These are phyloP conservation scores for Trichoderma koningiopsis DNA, from an alignment of 2,329 filamentous ascomycete genomes.

Conservation along the genomic window DNA sequence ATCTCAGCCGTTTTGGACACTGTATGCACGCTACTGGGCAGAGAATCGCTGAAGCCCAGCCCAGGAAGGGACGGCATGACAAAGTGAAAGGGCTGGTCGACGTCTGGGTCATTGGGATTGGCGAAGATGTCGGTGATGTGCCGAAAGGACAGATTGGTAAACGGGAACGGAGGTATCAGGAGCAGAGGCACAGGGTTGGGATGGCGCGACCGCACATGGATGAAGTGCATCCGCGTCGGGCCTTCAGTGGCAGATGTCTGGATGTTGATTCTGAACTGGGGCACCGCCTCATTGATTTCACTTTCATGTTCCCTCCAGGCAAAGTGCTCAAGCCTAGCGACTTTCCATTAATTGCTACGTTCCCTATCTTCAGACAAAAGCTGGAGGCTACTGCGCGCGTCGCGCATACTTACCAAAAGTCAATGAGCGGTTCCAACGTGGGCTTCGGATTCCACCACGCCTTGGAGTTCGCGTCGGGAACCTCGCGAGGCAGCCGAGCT, in stretches of 20 bases:
- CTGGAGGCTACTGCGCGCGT: not conserved
- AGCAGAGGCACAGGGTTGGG: slow-evolving; percentile 62
- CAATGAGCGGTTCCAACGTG: slow-evolving; percentile 64
- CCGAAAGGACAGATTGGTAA: slow-evolving; percentile 62
- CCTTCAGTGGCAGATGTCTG: slow-evolving; percentile 43
- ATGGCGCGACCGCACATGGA: slow-evolving; percentile 59
- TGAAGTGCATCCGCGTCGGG: slow-evolving; percentile 62
- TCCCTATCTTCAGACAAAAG: no score
- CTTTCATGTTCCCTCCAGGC: slow-evolving; percentile 64
- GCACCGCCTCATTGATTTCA: slow-evolving; percentile 58
- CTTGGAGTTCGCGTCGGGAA: slow-evolving; percentile 48
- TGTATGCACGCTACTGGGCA: slow-evolving; percentile 52
- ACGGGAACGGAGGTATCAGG: slow-evolving; percentile 66
- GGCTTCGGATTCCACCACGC: slow-evolving; percentile 63
- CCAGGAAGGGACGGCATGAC: slow-evolving; percentile 67
- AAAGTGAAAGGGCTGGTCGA: slow-evolving; percentile 62
- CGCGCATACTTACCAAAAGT: slow-evolving; percentile 58
- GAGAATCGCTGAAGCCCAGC: slow-evolving; percentile 66
- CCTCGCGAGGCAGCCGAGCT: slow-evolving; percentile 64
- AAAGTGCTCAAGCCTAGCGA: slow-evolving; percentile 64
- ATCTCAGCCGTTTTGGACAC: slow-evolving; percentile 56
- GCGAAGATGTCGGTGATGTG: slow-evolving; percentile 58
- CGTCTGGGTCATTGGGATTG: slow-evolving; percentile 50
- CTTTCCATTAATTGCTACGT: not conserved
- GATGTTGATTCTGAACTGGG: slow-evolving; percentile 65